Base-by-base conservation (phyloP, 768 basidiomycete species). In the Cystobasidium onofrii region DNA sequence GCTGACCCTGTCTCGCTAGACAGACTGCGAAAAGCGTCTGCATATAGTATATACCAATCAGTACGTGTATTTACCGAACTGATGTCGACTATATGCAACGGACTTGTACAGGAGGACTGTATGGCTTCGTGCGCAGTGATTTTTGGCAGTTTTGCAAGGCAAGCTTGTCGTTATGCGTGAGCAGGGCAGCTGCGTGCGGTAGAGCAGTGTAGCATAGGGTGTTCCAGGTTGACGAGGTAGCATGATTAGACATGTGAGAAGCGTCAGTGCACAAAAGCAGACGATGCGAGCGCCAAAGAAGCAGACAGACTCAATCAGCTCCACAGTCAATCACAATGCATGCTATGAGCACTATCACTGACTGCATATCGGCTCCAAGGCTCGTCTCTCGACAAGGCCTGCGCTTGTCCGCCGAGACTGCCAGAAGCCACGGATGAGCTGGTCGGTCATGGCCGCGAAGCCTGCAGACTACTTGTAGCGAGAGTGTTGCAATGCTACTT, bases 361-460 rank as follows among this genome's bases (percentile, higher is more conserved):
- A 71, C 69, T 57, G 55, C 69, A 71, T 44, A 67, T 67, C n/a
- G 69, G 69, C 69, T 71, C 52, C 3, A 71, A 29, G 6, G 50
- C 55, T 23, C 69, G 2, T 34, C 41, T 27, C 25, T 71, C 69
- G 55, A 43, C 54, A 10, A 60, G n/a, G 9, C 69, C 69, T 17
- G 54, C 69, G 15, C 33, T 60, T 27, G 54, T 34, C 34, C 69
- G 50, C 36, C 55, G 25, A 20, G 25, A 25, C 54, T 33, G 36
- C 69, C 69, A 71, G 54, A 71, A 71, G 25, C 54, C 54, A 4
- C 54, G 54, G 20, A 71, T 39, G 25, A 71, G 29, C n/a, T 33
- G 34, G 54, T 71, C 52, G 25, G 54, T 9, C 69, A 71, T 71
- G 69, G 44, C 15, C n/a, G 31, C 34, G 13, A 13, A 23, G 3